phyloP scores from a whole-genome alignment of 768 basidiomycete genomes.

The Lentinus tigrinus region DNA sequence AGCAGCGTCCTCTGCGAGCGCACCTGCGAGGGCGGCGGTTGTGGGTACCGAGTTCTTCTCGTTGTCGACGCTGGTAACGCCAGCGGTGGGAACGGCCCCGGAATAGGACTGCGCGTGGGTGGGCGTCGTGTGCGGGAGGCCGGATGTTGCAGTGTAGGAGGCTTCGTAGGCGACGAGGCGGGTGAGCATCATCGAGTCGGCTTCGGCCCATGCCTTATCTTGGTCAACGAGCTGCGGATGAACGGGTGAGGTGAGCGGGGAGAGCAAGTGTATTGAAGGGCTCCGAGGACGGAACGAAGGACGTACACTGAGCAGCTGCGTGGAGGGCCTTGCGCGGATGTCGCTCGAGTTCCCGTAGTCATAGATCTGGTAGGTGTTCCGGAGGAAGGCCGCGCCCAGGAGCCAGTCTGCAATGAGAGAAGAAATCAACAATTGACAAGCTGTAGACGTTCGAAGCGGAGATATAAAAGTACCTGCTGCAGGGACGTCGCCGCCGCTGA shows the following conservation, averaged over 20 bases:
- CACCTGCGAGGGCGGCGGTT: background rate
- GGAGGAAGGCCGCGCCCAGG: conserved; percentile 19
- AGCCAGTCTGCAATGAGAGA: conserved; percentile 12
- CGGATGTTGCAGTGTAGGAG: background rate
- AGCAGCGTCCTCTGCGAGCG: background rate
- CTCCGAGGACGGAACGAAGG: background rate
- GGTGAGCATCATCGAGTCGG: background rate
- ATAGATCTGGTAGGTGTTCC: conserved; percentile 21
- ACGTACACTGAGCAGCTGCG: conserved; percentile 19
- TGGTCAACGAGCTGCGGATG: background rate
- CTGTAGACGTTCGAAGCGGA: background rate
- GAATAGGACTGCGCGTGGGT: background rate
- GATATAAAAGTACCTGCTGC: background rate
- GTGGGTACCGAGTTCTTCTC: background rate
- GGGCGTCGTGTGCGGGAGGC: background rate
- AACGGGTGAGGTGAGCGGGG: background rate
- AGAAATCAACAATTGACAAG: background rate
- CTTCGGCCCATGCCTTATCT: conserved; percentile 3
- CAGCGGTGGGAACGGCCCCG: background rate
- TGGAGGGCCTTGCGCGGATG: background rate
- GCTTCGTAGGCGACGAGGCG: background rate
- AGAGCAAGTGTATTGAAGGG: background rate
- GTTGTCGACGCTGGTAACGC: background rate
- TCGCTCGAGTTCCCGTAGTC: conserved; percentile 13
- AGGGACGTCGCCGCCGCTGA: background rate